phyloP scores from a whole-genome alignment of 2,329 filamentous ascomycete species.

The Fusarium nurragi region DNA sequence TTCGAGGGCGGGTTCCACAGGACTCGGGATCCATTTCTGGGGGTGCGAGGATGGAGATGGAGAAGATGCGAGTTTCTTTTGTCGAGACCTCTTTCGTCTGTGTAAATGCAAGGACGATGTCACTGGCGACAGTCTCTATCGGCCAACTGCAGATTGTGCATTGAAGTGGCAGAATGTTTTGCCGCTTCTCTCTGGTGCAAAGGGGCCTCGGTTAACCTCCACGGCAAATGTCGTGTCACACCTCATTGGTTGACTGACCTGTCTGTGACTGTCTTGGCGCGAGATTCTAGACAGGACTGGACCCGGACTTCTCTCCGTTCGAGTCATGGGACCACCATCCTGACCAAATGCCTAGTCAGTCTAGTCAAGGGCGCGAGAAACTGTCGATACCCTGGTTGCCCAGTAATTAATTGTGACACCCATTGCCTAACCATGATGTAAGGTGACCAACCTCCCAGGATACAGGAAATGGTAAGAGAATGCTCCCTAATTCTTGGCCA shows the following conservation, averaged over 20 bases:
- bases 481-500: neutral
- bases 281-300: neutral
- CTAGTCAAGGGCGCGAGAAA: neutral
- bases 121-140: fast-evolving
- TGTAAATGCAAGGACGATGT: neutral
- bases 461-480: neutral
- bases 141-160: neutral
- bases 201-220: constrained; percentile 15
- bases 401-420: neutral
- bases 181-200: neutral
- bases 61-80: neutral
- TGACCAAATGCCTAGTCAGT: neutral
- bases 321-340: constrained; percentile 7
- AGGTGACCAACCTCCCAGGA: neutral
- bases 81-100: neutral
- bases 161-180: neutral
- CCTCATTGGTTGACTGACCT: constrained; percentile 5
- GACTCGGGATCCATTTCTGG: constrained; percentile 11
- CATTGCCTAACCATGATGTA: neutral
- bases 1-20: constrained; percentile 11
- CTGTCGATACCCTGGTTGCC: neutral
- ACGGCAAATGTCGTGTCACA: neutral
- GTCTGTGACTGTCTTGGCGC: constrained; percentile 15
- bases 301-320: neutral
- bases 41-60: constrained; percentile 6